phyloP scores from a whole-genome alignment of 2,329 filamentous ascomycete species.

The Cordyceps cateniannulata region DNA sequence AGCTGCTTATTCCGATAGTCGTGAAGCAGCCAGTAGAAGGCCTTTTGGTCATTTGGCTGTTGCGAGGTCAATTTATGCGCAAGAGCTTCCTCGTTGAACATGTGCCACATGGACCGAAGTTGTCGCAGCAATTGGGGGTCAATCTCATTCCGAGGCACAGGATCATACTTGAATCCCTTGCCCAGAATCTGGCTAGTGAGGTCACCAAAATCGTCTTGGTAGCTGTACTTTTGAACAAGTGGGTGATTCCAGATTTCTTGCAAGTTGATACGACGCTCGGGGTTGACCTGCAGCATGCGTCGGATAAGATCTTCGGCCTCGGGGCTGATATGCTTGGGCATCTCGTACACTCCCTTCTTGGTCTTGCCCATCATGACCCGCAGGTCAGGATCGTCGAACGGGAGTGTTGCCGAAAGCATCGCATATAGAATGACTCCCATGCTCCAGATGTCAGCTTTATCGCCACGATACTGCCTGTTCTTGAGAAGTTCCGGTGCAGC shows the following conservation, averaged over 20 bases:
- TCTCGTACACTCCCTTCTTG: constrained; percentile 51
- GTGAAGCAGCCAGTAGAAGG: constrained; percentile 81
- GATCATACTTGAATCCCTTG: constrained; percentile 55
- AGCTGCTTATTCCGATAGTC: constrained; percentile 78
- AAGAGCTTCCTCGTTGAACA: constrained; percentile 66
- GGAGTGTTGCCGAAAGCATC: constrained; percentile 74
- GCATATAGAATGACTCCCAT: constrained; percentile 86
- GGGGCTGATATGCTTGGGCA: constrained; percentile 54
- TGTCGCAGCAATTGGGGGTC: constrained; percentile 79
- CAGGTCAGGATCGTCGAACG: constrained; percentile 68
- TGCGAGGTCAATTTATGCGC: constrained; percentile 59
- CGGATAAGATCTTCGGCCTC: constrained; percentile 74
- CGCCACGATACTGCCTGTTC: constrained; percentile 71
- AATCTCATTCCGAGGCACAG: constrained; percentile 58
- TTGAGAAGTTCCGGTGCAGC: constrained; percentile 87
- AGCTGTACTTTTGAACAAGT: constrained; percentile 76
- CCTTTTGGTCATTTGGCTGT: constrained; percentile 80
- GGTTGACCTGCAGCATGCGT: constrained; percentile 72
- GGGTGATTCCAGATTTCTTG: constrained; percentile 80
- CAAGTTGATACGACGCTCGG: constrained; percentile 71
- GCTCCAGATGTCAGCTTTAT: constrained; percentile 90
- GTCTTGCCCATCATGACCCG: constrained; percentile 56
- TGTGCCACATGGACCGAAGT: constrained; percentile 87
- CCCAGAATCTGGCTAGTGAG: constrained; percentile 48
- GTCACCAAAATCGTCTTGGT: constrained; percentile 60